Evolutionary conservation across 2,329 filamentous ascomycete genomes (phyloP), one percentile per base, ranked within the genome.

Genomic region (Emmonsiellopsis sp.): DNA sequence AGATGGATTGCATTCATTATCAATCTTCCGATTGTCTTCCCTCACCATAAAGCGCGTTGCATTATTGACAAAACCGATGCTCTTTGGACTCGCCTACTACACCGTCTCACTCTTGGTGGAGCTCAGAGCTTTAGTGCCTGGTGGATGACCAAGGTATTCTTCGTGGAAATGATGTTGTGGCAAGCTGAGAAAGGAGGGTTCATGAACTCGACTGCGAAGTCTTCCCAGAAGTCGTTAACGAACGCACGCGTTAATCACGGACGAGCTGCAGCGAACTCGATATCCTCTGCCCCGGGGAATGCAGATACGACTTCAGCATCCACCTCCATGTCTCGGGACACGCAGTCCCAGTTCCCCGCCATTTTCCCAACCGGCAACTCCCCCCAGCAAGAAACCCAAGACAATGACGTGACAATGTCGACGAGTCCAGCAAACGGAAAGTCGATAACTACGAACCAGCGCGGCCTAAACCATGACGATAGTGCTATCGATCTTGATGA

Each of bases 111-210:
- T 5, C 60, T 74, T 32, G 68, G 67, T 46, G 72, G 71, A 9
- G 73, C 73, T 6, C 67, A 71, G 46, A 75, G 72, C 55, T 75
- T 74, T 55, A 74, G 72, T 58, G 71, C 72, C 5, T 75, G 73
- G 73, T 75, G 73, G 73, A 87, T 96, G 54, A 90, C 90, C 3
- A 95, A 96, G 68, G 91, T 92, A 54, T 97, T 92, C 78, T 81
- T 96, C 51, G 91, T 96, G 64, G 92, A 97, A 72, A 94, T 95
- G 88, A 83, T 90, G 49, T 79, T 86, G 54, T 96, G 94, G 79
- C 77, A 95, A 60, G 89, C 88, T 0, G 89, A 94, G 63, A 85
- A 91, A 62, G 92, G 91, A 49, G 92, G 92, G 0, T 96, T 96
- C 65, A 84, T 96, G 74, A 77, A 77, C 34, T 75, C 77, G 56